Conservation (phyloP, 306 rosid species). For the Casuarina cunninghamiana region DNA sequence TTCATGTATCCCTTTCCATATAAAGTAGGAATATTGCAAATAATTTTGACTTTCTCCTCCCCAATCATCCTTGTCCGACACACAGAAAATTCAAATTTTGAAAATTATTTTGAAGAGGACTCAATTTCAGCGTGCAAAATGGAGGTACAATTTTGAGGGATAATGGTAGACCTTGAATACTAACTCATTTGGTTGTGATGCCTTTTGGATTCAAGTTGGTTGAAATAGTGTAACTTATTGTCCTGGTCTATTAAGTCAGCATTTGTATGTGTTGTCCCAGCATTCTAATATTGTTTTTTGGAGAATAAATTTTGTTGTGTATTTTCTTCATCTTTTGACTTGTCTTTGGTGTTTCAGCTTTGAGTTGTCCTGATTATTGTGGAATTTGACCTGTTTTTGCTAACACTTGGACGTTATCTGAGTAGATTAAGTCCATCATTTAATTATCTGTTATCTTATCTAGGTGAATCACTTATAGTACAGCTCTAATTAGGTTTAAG, state of each 20-base stretch:
- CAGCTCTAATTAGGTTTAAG: background rate
- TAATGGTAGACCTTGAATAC: background rate
- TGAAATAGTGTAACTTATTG: background rate
- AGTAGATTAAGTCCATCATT: background rate
- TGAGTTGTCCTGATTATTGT: background rate
- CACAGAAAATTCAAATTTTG: background rate
- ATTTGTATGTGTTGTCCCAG: background rate
- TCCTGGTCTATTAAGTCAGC: too few species aligned
- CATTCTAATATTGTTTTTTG: background rate
- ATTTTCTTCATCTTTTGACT: background rate
- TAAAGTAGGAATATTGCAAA: background rate
- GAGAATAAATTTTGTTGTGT: background rate
- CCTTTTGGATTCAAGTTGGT: background rate
- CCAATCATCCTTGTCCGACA: background rate
- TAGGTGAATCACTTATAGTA: background rate
- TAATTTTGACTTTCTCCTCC: background rate
- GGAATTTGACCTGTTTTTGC: background rate
- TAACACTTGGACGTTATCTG: background rate
- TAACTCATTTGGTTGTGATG: background rate
- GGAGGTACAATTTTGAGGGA: background rate
- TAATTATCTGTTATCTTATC: background rate
- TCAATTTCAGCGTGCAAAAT: constrained; percentile 13
- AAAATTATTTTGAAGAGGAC: background rate
- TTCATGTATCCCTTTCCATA: background rate
- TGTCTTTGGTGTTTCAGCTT: background rate